These are phyloP conservation scores for Truncatella angustata DNA, from an alignment of 2,329 filamentous ascomycete genomes.

Conservation along the genomic window DNA sequence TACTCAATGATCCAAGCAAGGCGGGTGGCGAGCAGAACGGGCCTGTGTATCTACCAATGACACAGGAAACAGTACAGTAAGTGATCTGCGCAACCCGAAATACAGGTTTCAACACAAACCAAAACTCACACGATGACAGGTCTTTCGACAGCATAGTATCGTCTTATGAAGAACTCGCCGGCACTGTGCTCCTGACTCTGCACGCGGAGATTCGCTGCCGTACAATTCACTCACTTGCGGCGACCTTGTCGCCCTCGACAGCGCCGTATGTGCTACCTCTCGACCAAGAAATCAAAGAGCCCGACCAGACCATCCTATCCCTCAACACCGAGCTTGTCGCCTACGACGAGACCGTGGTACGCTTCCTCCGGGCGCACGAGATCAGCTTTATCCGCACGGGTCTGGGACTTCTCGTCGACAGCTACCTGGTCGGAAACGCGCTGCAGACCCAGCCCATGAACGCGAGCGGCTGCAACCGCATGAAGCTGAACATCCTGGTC, in stretches of 20 bases:
- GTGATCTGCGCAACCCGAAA: conserved; percentile 27
- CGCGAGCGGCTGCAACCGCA: conserved; percentile 73
- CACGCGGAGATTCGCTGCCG: conserved; percentile 88
- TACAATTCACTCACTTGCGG: conserved; percentile 74
- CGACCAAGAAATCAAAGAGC: conserved; percentile 72
- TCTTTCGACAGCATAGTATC: conserved; percentile 84
- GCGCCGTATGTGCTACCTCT: conserved; percentile 60
- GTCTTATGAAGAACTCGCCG: conserved; percentile 78
- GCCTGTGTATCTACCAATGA: conserved; percentile 82
- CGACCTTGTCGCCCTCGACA: conserved; percentile 57
- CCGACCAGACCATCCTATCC: conserved; percentile 75
- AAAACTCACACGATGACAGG: conserved; percentile 37
- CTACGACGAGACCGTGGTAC: conserved; percentile 79
- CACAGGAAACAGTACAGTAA: conserved; percentile 77
- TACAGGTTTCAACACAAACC: neutral
- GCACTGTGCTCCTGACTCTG: conserved; percentile 76
- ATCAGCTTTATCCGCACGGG: conserved; percentile 74
- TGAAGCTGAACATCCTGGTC: conserved; percentile 92
- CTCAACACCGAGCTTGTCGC: conserved; percentile 82
- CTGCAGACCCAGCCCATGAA: conserved; percentile 80
- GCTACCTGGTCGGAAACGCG: conserved; percentile 72
- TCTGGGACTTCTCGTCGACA: conserved; percentile 75
- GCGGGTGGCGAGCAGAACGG: conserved; percentile 55
- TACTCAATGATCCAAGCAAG: conserved; percentile 65
- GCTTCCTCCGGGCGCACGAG: conserved; percentile 70